These are phyloP conservation scores for Malassezia globosa DNA, from an alignment of 1,284 basidiomycete genomes.

Conservation along the genomic window DNA sequence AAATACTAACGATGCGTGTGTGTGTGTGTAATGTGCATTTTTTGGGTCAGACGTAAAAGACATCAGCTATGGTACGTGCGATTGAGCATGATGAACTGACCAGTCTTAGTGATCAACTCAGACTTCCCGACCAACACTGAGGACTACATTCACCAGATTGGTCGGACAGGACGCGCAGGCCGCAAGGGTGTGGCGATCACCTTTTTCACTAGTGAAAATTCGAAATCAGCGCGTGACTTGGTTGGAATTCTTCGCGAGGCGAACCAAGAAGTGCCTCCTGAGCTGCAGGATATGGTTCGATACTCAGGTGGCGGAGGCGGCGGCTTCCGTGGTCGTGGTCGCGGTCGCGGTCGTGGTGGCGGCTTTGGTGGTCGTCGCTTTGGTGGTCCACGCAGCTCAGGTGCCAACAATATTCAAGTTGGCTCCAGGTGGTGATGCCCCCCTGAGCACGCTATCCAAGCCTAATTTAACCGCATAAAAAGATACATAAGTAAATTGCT, in stretches of 20 bases:
- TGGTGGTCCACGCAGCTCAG: slow-evolving; percentile 26
- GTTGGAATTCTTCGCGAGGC: slow-evolving; percentile 79
- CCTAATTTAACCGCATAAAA: no score
- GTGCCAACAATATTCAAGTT: slow-evolving; percentile 35
- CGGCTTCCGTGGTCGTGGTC: slow-evolving; percentile 27
- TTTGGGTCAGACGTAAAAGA: slow-evolving; percentile 81
- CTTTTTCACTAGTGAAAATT: slow-evolving; percentile 75
- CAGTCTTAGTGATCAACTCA: slow-evolving; percentile 55
- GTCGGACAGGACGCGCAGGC: slow-evolving; percentile 60
- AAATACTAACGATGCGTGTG: slow-evolving; percentile 10
- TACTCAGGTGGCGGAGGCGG: slow-evolving; percentile 53
- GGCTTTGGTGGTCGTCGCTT: slow-evolving; percentile 16
- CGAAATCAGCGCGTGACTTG: slow-evolving; percentile 83
- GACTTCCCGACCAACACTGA: slow-evolving; percentile 95
- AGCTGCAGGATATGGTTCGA: slow-evolving; percentile 82
- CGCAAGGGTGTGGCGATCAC: slow-evolving; percentile 79
- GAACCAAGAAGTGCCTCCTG: slow-evolving; percentile 73
- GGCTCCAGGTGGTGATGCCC: slow-evolving; percentile 32
- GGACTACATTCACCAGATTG: slow-evolving; percentile 86
- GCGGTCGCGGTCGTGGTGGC: slow-evolving; percentile 28
- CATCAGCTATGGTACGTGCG: slow-evolving; percentile 72
- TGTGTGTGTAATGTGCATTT: no score
- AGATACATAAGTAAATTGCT: no score
- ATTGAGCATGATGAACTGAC: slow-evolving; percentile 48
- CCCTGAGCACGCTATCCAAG: no score